Evolutionary conservation across 2,329 filamentous ascomycete species (phyloP).

Genomic region (Pseudopyrenochaeta lycopersici): DNA sequence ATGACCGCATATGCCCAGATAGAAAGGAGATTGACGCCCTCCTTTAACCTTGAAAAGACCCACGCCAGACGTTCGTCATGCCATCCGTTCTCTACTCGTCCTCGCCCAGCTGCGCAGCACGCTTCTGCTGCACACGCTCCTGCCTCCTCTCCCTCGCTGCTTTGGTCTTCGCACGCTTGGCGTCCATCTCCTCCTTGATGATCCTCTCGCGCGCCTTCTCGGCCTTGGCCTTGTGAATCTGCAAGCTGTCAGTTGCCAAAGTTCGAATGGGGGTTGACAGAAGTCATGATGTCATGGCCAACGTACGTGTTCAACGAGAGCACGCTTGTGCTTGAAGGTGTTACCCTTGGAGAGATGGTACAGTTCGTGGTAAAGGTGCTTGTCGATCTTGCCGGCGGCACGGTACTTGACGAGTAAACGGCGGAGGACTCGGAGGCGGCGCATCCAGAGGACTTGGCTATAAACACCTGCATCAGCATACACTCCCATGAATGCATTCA

Average conservation of each 20-base stretch:
- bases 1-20: constrained; percentile 55
- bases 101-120: constrained; percentile 78
- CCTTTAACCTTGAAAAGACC: constrained; percentile 52
- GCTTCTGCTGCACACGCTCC: constrained; percentile 91
- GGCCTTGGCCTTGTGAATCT: constrained; percentile 99
- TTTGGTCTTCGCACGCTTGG: constrained; percentile 99
- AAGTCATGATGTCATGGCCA: constrained; percentile 49
- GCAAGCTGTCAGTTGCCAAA: constrained; percentile 42
- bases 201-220: constrained; percentile 96
- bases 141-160: constrained; percentile 98
- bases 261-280: constrained; percentile 25
- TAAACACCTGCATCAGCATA: constrained; percentile 49
- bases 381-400: constrained; percentile 99
- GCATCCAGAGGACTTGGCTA: constrained; percentile 99
- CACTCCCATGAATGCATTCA: constrained; percentile 18
- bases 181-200: constrained; percentile 99
- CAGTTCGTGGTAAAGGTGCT: constrained; percentile 99
- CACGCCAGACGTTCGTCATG: constrained; percentile 53
- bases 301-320: constrained; percentile 99
- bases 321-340: constrained; percentile 99
- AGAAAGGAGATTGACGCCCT: constrained; percentile 51
- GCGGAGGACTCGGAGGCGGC: constrained; percentile 98
- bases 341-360: constrained; percentile 99
- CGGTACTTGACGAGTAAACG: constrained; percentile 99
- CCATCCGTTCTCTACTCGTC: constrained; percentile 52